A percentile compares a stretch with the other conserved stretches of the same genome.
phyloP scores from a whole-genome alignment of 75 land plant species.

The Selaginella moellendorffii region DNA sequence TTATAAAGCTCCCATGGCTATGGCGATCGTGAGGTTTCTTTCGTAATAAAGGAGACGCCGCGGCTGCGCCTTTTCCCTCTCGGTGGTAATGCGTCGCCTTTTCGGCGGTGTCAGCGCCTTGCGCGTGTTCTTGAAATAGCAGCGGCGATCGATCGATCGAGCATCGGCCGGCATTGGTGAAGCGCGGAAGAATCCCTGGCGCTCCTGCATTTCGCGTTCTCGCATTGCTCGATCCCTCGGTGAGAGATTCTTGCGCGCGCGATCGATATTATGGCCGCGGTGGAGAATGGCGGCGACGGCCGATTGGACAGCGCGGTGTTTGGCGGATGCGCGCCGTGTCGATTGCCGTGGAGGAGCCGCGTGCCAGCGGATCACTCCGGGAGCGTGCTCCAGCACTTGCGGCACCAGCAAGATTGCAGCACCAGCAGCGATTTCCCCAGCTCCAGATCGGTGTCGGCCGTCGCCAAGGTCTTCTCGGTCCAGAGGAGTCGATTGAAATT shows the following conservation, averaged over 20 bases:
- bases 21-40: background rate
- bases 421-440: background rate
- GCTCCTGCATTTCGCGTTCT: no score
- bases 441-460: conserved; percentile 30
- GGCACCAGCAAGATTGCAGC: background rate
- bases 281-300: background rate
- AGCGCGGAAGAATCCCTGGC: no score
- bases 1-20: background rate
- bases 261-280: no score
- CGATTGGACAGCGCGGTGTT: background rate
- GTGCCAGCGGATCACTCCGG: conserved; percentile 1
- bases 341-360: background rate
- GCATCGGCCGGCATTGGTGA: no score
- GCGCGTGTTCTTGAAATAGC: no score
- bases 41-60: background rate
- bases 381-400: background rate
- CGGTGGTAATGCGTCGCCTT: background rate
- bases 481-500: conserved; percentile 43
- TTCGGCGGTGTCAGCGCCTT: no score
- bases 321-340: background rate
- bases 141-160: no score
- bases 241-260: no score
- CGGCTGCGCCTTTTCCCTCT: background rate
- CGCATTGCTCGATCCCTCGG: no score
- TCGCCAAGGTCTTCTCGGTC: conserved; percentile 42